Conservation (phyloP, 2,329 filamentous ascomycete species). For the Exophiala xenobiotica region DNA sequence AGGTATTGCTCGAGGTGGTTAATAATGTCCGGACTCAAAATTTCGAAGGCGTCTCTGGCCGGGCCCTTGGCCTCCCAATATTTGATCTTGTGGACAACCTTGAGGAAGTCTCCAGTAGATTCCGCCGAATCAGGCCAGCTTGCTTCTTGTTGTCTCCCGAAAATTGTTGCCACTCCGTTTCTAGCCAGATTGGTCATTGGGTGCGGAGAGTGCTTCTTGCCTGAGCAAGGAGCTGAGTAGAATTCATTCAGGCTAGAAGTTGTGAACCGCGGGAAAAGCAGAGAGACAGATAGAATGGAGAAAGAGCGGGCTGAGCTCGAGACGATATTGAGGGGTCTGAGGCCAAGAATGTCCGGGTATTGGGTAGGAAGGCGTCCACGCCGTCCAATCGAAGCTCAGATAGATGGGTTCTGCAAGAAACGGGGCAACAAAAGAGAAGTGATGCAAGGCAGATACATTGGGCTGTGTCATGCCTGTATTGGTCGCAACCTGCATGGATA, state of each 20-base stretch:
- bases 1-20: background rate
- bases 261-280: no score
- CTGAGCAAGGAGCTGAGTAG: no score
- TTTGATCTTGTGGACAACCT: background rate
- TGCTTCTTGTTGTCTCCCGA: background rate
- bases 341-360: no score
- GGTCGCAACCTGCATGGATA: background rate
- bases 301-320: no score
- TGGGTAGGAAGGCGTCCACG: no score
- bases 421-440: background rate
- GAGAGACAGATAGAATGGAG: no score
- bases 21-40: background rate
- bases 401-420: background rate
- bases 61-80: conserved; percentile 7
- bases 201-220: background rate
- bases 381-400: background rate
- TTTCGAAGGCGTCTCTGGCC: background rate
- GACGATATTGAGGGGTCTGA: no score
- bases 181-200: background rate
- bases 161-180: background rate
- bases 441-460: background rate
- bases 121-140: background rate
- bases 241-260: no score
- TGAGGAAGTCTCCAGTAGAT: background rate
- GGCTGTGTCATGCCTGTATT: background rate